Conservation (phyloP, 2,329 filamentous ascomycete species). For the Ophiosphaerella korrae region DNA sequence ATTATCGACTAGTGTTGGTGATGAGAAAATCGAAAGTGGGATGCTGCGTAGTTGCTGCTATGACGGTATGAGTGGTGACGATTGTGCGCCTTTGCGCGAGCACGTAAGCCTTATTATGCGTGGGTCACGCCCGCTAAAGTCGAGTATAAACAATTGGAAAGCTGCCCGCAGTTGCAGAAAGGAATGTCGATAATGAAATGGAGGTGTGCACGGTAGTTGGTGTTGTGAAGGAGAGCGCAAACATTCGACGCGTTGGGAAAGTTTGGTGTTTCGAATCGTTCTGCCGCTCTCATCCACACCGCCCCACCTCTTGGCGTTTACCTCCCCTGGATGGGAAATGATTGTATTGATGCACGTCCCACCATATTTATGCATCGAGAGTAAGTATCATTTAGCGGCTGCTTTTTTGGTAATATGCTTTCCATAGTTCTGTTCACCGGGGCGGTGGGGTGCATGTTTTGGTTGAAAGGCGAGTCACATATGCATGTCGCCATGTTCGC, state of each 20-base stretch:
- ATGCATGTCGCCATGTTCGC: constrained; percentile 7
- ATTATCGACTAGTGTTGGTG: constrained; percentile 1
- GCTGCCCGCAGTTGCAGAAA: constrained; percentile 37
- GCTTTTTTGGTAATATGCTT: background rate
- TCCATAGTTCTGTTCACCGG: too few species aligned
- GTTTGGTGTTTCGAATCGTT: constrained; percentile 33
- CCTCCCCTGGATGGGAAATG: background rate
- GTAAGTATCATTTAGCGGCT: background rate
- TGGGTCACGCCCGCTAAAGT: constrained; percentile 6
- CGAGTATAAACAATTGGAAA: constrained; percentile 19
- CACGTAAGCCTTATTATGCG: constrained; percentile 9
- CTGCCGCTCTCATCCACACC: background rate
- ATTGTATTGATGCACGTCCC: constrained; percentile 7
- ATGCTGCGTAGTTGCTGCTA: background rate
- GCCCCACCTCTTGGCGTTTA: constrained; percentile 22
- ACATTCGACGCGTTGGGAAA: constrained; percentile 37
- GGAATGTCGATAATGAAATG: constrained; percentile 10
- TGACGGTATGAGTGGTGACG: background rate
- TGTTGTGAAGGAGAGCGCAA: constrained; percentile 15
- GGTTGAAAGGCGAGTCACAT: background rate
- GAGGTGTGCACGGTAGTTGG: constrained; percentile 16
- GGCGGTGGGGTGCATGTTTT: too few species aligned
- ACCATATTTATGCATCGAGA: background rate
- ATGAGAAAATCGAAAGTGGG: constrained; percentile 2
- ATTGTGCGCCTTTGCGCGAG: background rate